Evolutionary conservation across 306 rosid species (phyloP).

Genomic region (Cicer arietinum): DNA sequence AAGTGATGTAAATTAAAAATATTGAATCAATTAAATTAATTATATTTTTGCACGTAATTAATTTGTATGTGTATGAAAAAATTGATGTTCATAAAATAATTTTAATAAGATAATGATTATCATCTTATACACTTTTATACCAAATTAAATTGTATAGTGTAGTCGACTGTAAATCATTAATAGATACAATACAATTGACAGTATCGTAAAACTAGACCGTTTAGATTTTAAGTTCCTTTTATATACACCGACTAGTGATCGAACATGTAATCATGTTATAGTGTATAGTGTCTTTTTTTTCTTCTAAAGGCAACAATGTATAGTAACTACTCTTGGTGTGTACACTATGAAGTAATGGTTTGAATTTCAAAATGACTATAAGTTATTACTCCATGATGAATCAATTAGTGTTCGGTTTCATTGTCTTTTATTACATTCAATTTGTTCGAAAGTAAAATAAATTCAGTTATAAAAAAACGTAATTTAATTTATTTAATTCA

Average conservation of each 20-base stretch:
- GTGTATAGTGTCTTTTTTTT: background rate
- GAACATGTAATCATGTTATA: background rate
- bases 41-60: too few relatives aligned
- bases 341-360: conserved; percentile 5
- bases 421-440: background rate
- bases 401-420: background rate
- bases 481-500: background rate
- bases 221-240: background rate
- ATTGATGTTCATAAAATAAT: too few relatives aligned
- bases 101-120: too few relatives aligned
- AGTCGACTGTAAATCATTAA: too few relatives aligned
- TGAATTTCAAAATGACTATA: background rate
- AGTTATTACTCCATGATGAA: background rate
- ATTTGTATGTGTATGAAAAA: too few relatives aligned
- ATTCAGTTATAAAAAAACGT: background rate
- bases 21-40: too few relatives aligned
- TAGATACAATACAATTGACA: too few relatives aligned
- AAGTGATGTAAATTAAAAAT: too few relatives aligned
- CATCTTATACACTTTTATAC: too few relatives aligned
- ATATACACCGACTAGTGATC: background rate
- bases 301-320: background rate
- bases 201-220: too few relatives aligned
- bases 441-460: background rate
- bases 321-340: background rate
- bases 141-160: too few relatives aligned